Evolutionary conservation across 2,329 filamentous ascomycete genomes (phyloP).

Genomic region (Fusarium subtropicale): DNA sequence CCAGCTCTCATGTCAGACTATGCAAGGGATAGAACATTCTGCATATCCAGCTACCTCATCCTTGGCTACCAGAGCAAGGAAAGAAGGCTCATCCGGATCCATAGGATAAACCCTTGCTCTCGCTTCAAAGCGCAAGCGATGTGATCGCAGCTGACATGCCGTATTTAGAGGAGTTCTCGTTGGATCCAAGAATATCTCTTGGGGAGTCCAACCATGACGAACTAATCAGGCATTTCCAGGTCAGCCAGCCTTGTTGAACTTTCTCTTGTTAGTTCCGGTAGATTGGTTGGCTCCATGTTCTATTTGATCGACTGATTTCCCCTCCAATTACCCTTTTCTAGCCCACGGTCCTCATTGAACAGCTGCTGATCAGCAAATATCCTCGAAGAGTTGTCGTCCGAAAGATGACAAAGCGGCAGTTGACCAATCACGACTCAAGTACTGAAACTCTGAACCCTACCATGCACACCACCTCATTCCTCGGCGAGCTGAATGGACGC

Average conservation of each 20-base stretch:
- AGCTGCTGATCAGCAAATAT: conserved; percentile 22
- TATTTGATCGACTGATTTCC: conserved; percentile 25
- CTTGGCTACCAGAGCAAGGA: conserved; percentile 2
- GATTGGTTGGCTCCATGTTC: conserved; percentile 15
- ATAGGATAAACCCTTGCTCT: conserved; percentile 21
- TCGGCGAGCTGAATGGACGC: conserved; percentile 22
- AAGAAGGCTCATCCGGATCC: conserved; percentile 24
- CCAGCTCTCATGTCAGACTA: conserved; percentile 10
- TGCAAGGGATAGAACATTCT: conserved; percentile 6
- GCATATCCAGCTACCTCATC: conserved; percentile 5
- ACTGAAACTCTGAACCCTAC: conserved; percentile 9
- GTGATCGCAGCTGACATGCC: conserved; percentile 24
- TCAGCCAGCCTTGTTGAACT: conserved; percentile 33
- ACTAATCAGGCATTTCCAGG: conserved; percentile 19
- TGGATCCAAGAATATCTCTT: conserved; percentile 3
- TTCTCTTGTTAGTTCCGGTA: conserved; percentile 21
- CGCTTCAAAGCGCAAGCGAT: conserved; percentile 15
- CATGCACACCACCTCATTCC: conserved; percentile 33
- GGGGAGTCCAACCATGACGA: conserved; percentile 20
- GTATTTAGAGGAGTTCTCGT: conserved; percentile 17
- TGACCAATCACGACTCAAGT: conserved; percentile 24
- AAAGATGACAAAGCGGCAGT: background rate
- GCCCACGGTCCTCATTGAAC: conserved; percentile 20
- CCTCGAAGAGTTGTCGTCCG: conserved; percentile 10
- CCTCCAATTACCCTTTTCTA: conserved; percentile 11